These are phyloP conservation scores for Paramyrothecium roridum DNA, from an alignment of 2,329 filamentous ascomycete species.

Conservation along the genomic window DNA sequence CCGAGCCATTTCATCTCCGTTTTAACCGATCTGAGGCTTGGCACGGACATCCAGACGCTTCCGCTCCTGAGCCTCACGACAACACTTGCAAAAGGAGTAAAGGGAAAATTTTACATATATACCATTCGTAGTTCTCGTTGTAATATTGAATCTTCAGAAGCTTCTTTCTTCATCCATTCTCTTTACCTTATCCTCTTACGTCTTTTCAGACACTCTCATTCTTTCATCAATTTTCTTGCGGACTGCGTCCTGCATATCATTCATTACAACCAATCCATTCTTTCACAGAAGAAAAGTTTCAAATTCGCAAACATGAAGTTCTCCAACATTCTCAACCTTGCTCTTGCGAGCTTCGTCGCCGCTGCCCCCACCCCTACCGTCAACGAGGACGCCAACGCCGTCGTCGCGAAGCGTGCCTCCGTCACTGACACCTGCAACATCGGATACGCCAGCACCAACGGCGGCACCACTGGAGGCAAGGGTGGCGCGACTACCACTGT, in stretches of 20 bases:
- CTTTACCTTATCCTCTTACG: too few relatives aligned
- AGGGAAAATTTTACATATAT: not conserved
- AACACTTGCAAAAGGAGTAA: not conserved
- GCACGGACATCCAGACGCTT: not conserved
- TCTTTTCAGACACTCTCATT: too few relatives aligned
- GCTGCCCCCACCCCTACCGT: conserved; percentile 27
- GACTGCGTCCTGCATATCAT: not conserved
- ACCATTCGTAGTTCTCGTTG: too few relatives aligned
- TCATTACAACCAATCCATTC: not conserved
- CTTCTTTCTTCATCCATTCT: too few relatives aligned
- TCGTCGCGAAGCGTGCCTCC: conserved; percentile 28
- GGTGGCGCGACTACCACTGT: conserved; percentile 45
- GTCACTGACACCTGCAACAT: conserved; percentile 31
- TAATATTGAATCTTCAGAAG: too few relatives aligned
- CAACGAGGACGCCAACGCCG: conserved; percentile 18
- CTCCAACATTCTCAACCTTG: conserved; percentile 20
- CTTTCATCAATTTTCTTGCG: not conserved
- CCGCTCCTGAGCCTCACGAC: not conserved
- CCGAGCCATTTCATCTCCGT: not conserved
- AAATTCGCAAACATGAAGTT: conserved; percentile 25
- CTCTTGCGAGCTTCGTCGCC: conserved; percentile 23
- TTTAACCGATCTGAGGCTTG: not conserved
- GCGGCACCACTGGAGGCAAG: conserved; percentile 46
- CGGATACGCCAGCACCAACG: conserved; percentile 30
- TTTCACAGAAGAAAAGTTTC: not conserved